phyloP scores from a whole-genome alignment of 2,329 filamentous ascomycete genomes.

The Talaromyces sp. region DNA sequence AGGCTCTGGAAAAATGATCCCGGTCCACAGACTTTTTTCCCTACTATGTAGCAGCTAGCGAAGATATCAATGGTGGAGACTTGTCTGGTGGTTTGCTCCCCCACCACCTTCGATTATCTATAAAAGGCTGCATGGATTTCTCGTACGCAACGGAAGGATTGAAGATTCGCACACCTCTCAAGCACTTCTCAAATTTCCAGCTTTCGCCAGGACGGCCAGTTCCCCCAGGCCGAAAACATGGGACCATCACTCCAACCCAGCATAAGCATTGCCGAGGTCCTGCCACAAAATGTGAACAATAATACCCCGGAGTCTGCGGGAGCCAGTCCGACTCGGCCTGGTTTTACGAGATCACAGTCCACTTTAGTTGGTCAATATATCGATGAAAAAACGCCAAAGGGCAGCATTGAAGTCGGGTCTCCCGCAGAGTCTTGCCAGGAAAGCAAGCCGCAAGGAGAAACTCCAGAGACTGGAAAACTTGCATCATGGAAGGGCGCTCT shows the following conservation, averaged over 20 bases:
- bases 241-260: not conserved
- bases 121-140: not conserved
- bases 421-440: not conserved
- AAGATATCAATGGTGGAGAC: not conserved
- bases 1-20: not conserved
- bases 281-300: not conserved
- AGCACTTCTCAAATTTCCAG: not conserved
- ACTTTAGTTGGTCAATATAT: not conserved
- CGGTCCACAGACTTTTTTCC: not conserved
- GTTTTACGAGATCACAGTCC: not conserved
- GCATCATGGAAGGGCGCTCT: conserved; percentile 35
- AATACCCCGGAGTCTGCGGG: not conserved
- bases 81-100: not conserved
- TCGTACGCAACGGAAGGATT: not conserved
- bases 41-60: not conserved
- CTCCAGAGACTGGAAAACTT: conserved; percentile 30
- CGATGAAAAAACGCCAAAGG: not conserved
- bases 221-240: not conserved
- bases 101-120: not conserved
- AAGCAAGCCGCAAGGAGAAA: conserved; percentile 6
- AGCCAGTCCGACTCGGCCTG: not conserved
- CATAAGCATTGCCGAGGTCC: not conserved
- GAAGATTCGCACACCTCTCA: not conserved
- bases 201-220: not conserved
- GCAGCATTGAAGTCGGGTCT: not conserved